Evolutionary conservation across 2,329 filamentous ascomycete genomes (phyloP).

Genomic region (Phialemoniopsis sp.): DNA sequence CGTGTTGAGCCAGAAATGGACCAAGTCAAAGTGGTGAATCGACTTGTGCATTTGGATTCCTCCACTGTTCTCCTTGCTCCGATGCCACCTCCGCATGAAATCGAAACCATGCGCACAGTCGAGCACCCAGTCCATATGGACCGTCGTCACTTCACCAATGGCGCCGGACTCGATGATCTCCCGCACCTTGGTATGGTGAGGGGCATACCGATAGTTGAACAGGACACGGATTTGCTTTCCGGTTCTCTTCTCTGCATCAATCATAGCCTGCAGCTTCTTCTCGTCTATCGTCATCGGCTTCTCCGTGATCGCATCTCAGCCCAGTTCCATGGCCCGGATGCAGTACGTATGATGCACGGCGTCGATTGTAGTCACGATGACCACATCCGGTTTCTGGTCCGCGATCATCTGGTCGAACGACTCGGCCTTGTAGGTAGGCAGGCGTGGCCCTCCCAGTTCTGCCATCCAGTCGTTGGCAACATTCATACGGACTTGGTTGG

Average conservation of each 20-base stretch:
- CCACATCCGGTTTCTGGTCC: conserved; percentile 38
- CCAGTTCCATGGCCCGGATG: conserved; percentile 39
- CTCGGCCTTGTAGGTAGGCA: conserved; percentile 37
- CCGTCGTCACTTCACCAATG: conserved; percentile 38
- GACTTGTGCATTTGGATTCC: conserved; percentile 45
- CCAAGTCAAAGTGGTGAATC: conserved; percentile 46
- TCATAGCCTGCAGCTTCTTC: conserved; percentile 34
- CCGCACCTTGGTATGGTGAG: conserved; percentile 44
- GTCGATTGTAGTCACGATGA: conserved; percentile 46
- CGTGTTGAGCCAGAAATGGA: conserved; percentile 45
- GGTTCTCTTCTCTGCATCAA: conserved; percentile 38
- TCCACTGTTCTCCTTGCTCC: conserved; percentile 42
- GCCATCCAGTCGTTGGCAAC: conserved; percentile 31
- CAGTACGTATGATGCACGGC: conserved; percentile 41
- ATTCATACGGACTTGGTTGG: conserved; percentile 38
- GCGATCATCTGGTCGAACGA: conserved; percentile 41
- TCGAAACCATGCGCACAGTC: conserved; percentile 44
- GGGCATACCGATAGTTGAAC: conserved; percentile 48
- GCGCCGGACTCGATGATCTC: conserved; percentile 36
- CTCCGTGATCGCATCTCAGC: conserved; percentile 44
- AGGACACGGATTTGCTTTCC: conserved; percentile 37
- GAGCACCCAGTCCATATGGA: conserved; percentile 47
- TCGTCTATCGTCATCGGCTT: conserved; percentile 50
- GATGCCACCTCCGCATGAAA: conserved; percentile 47
- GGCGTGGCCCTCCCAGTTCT: conserved; percentile 22